phyloP scores from a whole-genome alignment of 108 stramenopile genomes.

The Cyclotella kingstonii region DNA sequence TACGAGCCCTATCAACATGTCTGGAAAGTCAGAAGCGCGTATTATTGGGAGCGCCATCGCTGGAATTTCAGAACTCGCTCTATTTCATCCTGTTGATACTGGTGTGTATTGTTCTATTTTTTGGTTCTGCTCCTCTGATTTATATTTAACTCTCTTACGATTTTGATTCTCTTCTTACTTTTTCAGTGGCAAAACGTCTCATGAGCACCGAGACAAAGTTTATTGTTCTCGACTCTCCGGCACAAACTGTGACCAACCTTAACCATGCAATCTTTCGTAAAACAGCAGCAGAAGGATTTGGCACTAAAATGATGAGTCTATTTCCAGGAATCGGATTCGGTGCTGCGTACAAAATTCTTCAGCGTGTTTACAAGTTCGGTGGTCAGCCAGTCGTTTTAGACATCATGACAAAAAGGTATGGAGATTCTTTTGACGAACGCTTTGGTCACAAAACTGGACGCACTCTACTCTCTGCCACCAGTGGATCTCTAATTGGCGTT shows the following conservation, averaged over 20 bases:
- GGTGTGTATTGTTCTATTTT: conserved; percentile 36
- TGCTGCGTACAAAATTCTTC: conserved; percentile 79
- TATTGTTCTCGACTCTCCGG: conserved; percentile 31
- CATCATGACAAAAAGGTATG: conserved; percentile 52
- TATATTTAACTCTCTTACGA: too few relatives aligned
- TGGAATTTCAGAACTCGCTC: conserved; percentile 50
- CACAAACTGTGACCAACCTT: conserved; percentile 46
- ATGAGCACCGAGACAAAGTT: conserved; percentile 52
- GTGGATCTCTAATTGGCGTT: conserved; percentile 72
- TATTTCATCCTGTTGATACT: conserved; percentile 72
- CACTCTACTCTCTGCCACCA: conserved; percentile 58
- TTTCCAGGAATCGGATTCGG: conserved; percentile 82
- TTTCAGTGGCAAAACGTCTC: conserved; percentile 52
- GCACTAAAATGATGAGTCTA: conserved; percentile 52
- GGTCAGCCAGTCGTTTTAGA: conserved; percentile 74
- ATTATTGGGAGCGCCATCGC: conserved; percentile 56
- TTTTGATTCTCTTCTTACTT: conserved; percentile 34
- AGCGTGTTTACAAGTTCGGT: conserved; percentile 79
- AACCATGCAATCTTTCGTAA: conserved; percentile 60
- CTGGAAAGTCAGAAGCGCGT: conserved; percentile 37
- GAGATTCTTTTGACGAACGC: conserved; percentile 43
- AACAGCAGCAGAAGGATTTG: conserved; percentile 35
- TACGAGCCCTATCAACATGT: conserved; percentile 32
- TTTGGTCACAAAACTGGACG: conserved; percentile 69
- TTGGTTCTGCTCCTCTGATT: too few relatives aligned